Conservation (phyloP, 2,329 filamentous ascomycete species). For the Aspergillus transmontanensis region DNA sequence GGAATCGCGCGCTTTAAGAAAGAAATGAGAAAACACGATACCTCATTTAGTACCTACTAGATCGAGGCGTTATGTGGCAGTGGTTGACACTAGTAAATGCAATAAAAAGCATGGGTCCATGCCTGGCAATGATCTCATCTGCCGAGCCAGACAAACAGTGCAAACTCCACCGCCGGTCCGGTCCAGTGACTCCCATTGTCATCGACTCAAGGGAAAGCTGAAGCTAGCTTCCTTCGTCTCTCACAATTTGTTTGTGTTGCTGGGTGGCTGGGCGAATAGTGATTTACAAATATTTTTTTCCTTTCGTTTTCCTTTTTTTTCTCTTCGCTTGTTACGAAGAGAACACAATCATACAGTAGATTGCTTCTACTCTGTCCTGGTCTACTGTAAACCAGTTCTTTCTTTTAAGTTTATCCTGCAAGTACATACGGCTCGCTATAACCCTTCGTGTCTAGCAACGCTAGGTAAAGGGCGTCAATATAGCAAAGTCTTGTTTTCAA, state of each 20-base stretch:
- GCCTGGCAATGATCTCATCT: conserved; percentile 25
- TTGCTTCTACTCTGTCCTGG: neutral
- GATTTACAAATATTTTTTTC: neutral
- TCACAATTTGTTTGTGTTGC: neutral
- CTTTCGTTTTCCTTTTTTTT: neutral
- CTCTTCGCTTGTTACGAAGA: neutral
- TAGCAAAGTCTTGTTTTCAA: neutral
- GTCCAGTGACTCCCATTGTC: conserved; percentile 5
- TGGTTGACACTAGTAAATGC: neutral
- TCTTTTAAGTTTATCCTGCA: neutral
- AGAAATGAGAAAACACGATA: neutral
- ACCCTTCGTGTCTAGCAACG: neutral
- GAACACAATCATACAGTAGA: neutral
- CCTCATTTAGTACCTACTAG: neutral
- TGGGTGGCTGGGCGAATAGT: conserved; percentile 1
- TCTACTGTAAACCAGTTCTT: neutral
- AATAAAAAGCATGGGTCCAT: conserved; percentile 2
- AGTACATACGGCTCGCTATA: neutral
- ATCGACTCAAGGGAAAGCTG: neutral
- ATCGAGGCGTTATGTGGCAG: neutral
- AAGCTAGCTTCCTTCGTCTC: neutral
- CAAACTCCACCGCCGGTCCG: conserved; percentile 27
- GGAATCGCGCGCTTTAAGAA: neutral
- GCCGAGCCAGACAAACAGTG: conserved; percentile 32
- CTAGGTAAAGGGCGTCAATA: neutral